Evolutionary conservation across 768 basidiomycete species (phyloP), one percentile per base, ranked within the genome.

Genomic region (Hydnomerulius pinastri): DNA sequence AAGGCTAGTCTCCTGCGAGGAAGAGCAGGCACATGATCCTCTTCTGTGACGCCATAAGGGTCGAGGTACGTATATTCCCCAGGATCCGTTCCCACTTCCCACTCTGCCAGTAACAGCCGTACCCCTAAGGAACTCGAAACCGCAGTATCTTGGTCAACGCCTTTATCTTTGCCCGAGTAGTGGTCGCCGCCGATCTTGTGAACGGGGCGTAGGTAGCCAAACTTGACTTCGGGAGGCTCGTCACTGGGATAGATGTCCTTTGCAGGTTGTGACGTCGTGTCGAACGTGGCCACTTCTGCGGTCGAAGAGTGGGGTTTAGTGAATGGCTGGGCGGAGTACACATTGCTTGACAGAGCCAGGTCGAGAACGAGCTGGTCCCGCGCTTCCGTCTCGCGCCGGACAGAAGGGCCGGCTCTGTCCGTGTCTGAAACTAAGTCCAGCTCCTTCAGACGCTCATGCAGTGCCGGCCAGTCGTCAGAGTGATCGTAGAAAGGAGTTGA

Each of bases 331-430:
- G 74, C 61, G 12, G 83, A 81, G 57, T 79, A 87, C 15, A 86
- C 70, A 54, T 83, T 75, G 5, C 67, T 68, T 2, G 87, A 82
- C 27, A 91, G 69, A 13, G 72, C 67, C 27, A 91, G 71, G 64
- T 92, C 88, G 32, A 86, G 56, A 18, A 78, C 74, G 2, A 92
- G 63, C 58, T 86, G 79, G 50, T 87, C 79, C 21, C 79, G 75
- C 4, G 85, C 81, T 41, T 77, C 74, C 9, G 66, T 66, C 62
- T 88, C 81, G 53, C 74, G 72, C 48, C 71, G 73, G 8, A 75
- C 54, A 8, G 78, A 78, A 36, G 63, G 45, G 1, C 62, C 61
- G 6, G 78, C 64, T n/a, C 69, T 69, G 15, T 73, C 67, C 18
- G 65, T 57, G 45, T 71, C 70, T 6, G 67, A 54, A 6, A 58